Conservation (phyloP, 768 basidiomycete species). For the Phlegmacium glaucopus region DNA sequence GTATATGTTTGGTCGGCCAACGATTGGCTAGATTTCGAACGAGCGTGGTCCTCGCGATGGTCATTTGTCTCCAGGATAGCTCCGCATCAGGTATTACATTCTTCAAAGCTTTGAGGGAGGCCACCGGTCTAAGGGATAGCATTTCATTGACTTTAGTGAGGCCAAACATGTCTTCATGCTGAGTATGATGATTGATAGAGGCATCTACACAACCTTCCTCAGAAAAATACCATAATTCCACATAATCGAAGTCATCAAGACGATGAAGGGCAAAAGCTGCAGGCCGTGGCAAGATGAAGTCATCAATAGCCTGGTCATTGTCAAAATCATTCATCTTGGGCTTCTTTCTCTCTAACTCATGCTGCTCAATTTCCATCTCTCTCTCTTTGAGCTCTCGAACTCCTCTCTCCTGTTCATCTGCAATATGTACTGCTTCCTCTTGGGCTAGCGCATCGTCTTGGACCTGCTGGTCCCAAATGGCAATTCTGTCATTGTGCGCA, state of each 20-base stretch:
- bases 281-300: slow-evolving; percentile 5
- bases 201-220: slow-evolving; percentile 4
- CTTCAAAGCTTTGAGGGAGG: not conserved
- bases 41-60: not conserved
- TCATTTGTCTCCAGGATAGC: not conserved
- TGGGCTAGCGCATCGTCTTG: too few relatives aligned
- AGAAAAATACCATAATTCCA: slow-evolving; percentile 5
- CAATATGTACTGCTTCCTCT: too few relatives aligned
- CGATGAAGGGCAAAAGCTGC: slow-evolving; percentile 8
- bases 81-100: not conserved
- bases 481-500: too few relatives aligned
- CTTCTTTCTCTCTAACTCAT: not conserved
- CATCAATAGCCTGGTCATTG: not conserved
- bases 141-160: not conserved
- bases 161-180: not conserved
- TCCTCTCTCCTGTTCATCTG: not conserved
- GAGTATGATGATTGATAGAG: not conserved
- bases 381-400: not conserved
- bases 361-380: not conserved
- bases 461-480: too few relatives aligned
- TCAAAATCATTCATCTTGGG: not conserved
- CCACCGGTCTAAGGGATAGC: not conserved
- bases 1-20: not conserved
- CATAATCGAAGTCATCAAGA: not conserved
- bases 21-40: not conserved